These are phyloP conservation scores for Globisporangium ultimum DNA, from an alignment of 352 stramenopile genomes.

Conservation along the genomic window DNA sequence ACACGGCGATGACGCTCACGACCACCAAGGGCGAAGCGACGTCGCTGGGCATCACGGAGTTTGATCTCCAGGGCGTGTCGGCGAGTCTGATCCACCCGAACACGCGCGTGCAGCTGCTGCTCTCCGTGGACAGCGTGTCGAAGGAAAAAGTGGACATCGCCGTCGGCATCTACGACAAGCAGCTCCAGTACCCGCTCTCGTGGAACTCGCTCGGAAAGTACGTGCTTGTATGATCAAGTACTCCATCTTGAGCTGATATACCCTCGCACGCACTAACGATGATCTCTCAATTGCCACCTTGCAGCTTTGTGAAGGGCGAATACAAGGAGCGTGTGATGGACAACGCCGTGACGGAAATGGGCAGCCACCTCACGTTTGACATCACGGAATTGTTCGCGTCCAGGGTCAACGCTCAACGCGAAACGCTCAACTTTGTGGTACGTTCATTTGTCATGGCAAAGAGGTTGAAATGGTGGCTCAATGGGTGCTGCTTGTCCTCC, in stretches of 20 bases:
- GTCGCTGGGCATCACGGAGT: conserved; percentile 71
- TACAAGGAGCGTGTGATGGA: conserved; percentile 58
- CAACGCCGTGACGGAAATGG: conserved; percentile 42
- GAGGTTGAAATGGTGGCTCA: neutral
- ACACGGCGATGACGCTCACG: conserved; percentile 55
- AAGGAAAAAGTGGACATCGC: conserved; percentile 47
- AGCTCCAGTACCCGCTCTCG: conserved; percentile 55
- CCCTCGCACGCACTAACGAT: neutral
- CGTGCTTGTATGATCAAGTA: conserved; percentile 1
- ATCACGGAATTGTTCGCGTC: conserved; percentile 73
- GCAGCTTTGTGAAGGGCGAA: conserved; percentile 22
- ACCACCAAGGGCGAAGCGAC: conserved; percentile 36
- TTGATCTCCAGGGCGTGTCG: conserved; percentile 61
- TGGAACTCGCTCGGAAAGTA: conserved; percentile 55
- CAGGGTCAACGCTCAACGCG: conserved; percentile 40
- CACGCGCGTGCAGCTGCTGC: conserved; percentile 65
- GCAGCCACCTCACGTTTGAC: conserved; percentile 70
- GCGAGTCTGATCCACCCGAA: conserved; percentile 56
- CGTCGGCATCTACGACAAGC: conserved; percentile 35
- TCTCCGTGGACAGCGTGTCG: conserved; percentile 61
- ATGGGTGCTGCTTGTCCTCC: neutral
- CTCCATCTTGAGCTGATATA: neutral
- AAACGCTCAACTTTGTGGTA: conserved; percentile 58
- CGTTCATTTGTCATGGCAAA: neutral
- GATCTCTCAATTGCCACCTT: neutral